Evolutionary conservation across 1,284 basidiomycete genomes (phyloP).

Genomic region (Ganoderma resinaceum): DNA sequence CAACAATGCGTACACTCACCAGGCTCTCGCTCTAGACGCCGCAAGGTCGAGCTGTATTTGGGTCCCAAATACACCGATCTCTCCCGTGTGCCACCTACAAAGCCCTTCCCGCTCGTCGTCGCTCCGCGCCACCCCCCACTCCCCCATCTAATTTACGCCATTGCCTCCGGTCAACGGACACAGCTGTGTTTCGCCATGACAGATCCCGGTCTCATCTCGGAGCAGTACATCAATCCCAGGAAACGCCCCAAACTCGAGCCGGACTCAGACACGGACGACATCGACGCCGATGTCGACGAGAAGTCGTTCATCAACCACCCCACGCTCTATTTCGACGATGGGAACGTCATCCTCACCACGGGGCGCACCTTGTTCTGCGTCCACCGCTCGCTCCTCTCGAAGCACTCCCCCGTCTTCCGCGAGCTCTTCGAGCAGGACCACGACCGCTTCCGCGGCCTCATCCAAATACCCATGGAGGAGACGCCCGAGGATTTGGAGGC

Average conservation of each 20-base stretch:
- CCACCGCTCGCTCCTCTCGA: conserved; percentile 37
- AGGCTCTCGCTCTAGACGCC: too few species aligned
- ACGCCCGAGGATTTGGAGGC: conserved; percentile 37
- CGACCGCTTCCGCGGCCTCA: conserved; percentile 34
- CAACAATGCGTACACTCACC: too few species aligned
- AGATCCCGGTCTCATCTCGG: conserved; percentile 1
- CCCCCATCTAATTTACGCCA: not conserved
- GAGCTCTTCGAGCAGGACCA: conserved; percentile 35
- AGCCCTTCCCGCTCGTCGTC: not conserved
- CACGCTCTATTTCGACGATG: conserved; percentile 41
- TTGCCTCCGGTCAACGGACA: not conserved
- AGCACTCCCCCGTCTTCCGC: conserved; percentile 36
- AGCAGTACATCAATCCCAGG: conserved; percentile 7
- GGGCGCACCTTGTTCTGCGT: conserved; percentile 38
- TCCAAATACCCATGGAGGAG: conserved; percentile 38
- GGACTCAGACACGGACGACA: conserved; percentile 7
- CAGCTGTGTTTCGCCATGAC: conserved; percentile 1
- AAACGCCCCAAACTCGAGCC: conserved; percentile 20
- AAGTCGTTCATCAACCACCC: conserved; percentile 34
- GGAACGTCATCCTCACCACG: conserved; percentile 39
- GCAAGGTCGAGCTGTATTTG: not conserved
- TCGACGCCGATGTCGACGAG: conserved; percentile 17
- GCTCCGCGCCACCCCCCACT: not conserved
- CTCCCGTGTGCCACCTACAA: not conserved
- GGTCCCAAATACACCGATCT: not conserved